Evolutionary conservation across 768 basidiomycete species (phyloP).

Genomic region (Agrocybe praecox): DNA sequence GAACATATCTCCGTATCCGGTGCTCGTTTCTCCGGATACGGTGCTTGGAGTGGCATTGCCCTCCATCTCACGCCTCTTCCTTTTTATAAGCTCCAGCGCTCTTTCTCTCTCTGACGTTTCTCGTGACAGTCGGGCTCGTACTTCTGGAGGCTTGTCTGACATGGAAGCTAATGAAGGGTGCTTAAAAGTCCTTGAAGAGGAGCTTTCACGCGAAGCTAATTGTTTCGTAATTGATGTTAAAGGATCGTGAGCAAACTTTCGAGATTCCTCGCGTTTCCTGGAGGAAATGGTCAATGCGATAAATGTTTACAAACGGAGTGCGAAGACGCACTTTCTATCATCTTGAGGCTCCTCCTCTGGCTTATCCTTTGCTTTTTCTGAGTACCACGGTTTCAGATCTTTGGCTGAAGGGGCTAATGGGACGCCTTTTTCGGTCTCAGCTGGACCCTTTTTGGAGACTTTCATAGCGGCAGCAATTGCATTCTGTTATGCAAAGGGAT

Average conservation of each 20-base stretch:
- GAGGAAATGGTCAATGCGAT: not conserved
- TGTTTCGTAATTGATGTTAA: conserved; percentile 73
- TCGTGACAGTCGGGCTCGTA: conserved; percentile 63
- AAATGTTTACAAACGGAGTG: not conserved
- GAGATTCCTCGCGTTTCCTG: conserved; percentile 65
- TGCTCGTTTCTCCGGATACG: conserved; percentile 47
- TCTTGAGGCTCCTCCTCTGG: conserved; percentile 30
- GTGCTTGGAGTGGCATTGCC: conserved; percentile 76
- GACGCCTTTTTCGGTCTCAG: conserved; percentile 70
- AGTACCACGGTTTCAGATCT: conserved; percentile 86
- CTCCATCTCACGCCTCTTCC: conserved; percentile 64
- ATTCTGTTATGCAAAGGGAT: conserved; percentile 45
- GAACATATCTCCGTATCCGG: conserved; percentile 69
- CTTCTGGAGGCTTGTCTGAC: conserved; percentile 38
- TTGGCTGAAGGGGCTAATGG: conserved; percentile 74
- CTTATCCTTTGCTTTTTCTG: conserved; percentile 27
- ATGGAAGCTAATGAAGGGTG: conserved; percentile 20
- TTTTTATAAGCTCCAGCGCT: conserved; percentile 68
- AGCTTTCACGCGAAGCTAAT: conserved; percentile 46
- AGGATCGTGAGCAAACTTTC: conserved; percentile 70
- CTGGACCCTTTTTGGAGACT: conserved; percentile 49
- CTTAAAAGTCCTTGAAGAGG: conserved; percentile 15
- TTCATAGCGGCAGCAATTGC: conserved; percentile 47
- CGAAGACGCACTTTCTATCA: conserved; percentile 22
- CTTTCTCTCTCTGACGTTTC: conserved; percentile 78